Evolutionary conservation across 345 rosid species (phyloP).

Genomic region (Camelina hispida): DNA sequence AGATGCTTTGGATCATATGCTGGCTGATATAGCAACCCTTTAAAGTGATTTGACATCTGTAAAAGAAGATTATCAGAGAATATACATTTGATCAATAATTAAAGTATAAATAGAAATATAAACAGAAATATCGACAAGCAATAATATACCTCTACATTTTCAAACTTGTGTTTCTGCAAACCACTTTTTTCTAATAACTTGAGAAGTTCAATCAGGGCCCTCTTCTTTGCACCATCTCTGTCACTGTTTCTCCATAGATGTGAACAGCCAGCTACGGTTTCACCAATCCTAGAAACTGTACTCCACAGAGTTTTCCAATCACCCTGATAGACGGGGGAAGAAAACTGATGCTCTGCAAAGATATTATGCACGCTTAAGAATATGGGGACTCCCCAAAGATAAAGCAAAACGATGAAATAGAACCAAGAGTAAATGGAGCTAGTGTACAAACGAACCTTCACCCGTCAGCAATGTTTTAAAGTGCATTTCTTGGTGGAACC

Average conservation of each 20-base stretch:
- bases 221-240: slow-evolving; percentile 64
- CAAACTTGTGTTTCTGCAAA: slow-evolving; percentile 76
- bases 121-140: slow-evolving; percentile 21
- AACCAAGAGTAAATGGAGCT: slow-evolving; percentile 23
- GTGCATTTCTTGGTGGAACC: slow-evolving; percentile 45
- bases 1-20: slow-evolving; percentile 70
- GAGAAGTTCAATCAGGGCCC: slow-evolving; percentile 73
- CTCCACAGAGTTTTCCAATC: slow-evolving; percentile 61
- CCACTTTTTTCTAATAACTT: slow-evolving; percentile 76
- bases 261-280: slow-evolving; percentile 55
- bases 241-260: slow-evolving; percentile 68
- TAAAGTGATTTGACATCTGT: slow-evolving; percentile 62
- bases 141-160: slow-evolving; percentile 59
- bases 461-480: slow-evolving; percentile 43
- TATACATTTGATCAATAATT: slow-evolving; percentile 18
- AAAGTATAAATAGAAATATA: slow-evolving; percentile 25
- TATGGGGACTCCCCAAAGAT: slow-evolving; percentile 2
- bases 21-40: slow-evolving; percentile 72
- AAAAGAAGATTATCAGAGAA: slow-evolving; percentile 36
- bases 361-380: slow-evolving; percentile 30
- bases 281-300: slow-evolving; percentile 59
- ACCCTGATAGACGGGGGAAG: slow-evolving; percentile 48
- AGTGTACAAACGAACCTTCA: slow-evolving; percentile 51
- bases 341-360: slow-evolving; percentile 51
- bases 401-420: not conserved